Evolutionary conservation across 2,329 filamentous ascomycete genomes (phyloP).

Genomic region (Aspergillus tanneri): DNA sequence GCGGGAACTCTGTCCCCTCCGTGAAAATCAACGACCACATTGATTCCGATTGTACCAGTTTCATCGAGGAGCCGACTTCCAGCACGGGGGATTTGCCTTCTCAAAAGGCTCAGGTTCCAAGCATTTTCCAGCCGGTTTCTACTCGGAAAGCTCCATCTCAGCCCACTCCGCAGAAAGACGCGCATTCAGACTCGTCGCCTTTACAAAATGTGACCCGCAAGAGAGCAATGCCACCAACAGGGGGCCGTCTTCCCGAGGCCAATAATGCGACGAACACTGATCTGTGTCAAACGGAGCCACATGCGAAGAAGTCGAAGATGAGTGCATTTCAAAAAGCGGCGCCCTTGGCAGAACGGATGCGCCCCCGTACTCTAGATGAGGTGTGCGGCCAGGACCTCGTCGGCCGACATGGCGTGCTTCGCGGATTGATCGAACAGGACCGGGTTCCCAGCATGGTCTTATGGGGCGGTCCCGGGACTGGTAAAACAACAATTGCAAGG

Average conservation of each 20-base stretch:
- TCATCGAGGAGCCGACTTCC: conserved; percentile 54
- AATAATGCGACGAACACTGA: conserved; percentile 20
- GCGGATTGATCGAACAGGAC: conserved; percentile 80
- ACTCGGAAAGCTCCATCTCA: conserved; percentile 41
- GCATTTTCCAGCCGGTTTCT: conserved; percentile 57
- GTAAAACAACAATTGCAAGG: conserved; percentile 72
- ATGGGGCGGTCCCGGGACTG: conserved; percentile 59
- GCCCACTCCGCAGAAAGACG: conserved; percentile 24
- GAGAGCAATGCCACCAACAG: conserved; percentile 31
- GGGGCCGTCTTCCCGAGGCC: conserved; percentile 22
- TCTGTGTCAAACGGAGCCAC: conserved; percentile 38
- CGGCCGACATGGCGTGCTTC: conserved; percentile 76
- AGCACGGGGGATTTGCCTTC: conserved; percentile 45
- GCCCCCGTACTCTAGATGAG: conserved; percentile 77
- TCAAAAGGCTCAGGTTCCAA: conserved; percentile 46
- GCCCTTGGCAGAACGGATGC: conserved; percentile 90
- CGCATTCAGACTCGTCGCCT: conserved; percentile 23
- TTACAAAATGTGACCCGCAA: conserved; percentile 32
- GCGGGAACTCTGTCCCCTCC: conserved; percentile 57
- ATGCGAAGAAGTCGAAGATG: conserved; percentile 65
- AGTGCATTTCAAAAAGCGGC: conserved; percentile 66
- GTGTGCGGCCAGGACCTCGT: conserved; percentile 92
- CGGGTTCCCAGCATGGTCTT: conserved; percentile 92
- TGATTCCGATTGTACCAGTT: conserved; percentile 74
- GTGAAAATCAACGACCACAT: conserved; percentile 83